Evolutionary conservation across 345 rosid species (phyloP), one percentile per base, ranked within the genome.

Genomic region (Salix brachista): DNA sequence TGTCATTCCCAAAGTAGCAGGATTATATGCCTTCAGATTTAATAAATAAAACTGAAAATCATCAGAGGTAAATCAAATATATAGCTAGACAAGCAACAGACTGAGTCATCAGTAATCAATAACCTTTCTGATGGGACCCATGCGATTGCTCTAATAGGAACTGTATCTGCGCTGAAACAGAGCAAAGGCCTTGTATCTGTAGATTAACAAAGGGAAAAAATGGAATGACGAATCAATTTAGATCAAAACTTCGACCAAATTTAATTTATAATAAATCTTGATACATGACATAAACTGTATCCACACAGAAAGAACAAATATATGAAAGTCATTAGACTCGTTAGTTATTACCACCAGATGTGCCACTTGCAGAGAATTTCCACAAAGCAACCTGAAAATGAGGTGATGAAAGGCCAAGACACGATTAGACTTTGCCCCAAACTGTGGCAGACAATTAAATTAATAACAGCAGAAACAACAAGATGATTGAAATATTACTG

Each of bases 121-220:
- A 21, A 92, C 99, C 97, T 89, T 79, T 81, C 92, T 77, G 67
- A 64, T 56, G 99, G 97, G 75, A 96, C 94, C 99, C 98, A 96
- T 54, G 93, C 90, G 78, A 96, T 86, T 44, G 97, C 83, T 86
- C 97, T 90, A 76, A 96, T 88, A 72, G 95, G 91, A 78, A 80
- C 74, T 44, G 94, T 92, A 83, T 93, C 99, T 30, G 99, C 97
- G 79, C 89, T 87, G 82, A 93, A 96, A 84, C 85, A 83, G 71
- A 93, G 94, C 72, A 93, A 76, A 73, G 99, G 98, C 80, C 90
- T 93, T 58, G 96, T 81, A 87, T 96, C 97, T 96, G 90, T 86
- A 85, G 56, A 70, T 75, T 30, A 72, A 80, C 46, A 77, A 66
- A 56, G 56, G 32, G 37, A 60, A 75, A 56, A 68, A 77, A 14